Conservation (phyloP, 1,284 basidiomycete genomes). For the Ceratobasidium sp. region DNA sequence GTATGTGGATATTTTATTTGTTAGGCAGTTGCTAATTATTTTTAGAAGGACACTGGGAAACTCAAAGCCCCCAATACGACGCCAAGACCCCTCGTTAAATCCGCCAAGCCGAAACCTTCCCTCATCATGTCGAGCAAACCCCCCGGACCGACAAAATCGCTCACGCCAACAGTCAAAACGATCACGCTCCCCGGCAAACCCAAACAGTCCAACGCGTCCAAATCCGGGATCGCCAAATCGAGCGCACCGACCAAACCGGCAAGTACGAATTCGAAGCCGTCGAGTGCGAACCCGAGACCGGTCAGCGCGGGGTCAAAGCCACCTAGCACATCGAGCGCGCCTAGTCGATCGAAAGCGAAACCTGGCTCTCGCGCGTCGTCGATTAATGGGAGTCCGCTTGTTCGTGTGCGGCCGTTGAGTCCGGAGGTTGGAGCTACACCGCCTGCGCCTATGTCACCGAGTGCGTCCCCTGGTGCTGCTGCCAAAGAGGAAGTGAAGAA, state of each 20-base stretch:
- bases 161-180: conserved; percentile 31
- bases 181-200: conserved; percentile 6
- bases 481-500: too few species aligned
- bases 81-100: not conserved
- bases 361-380: conserved; percentile 25
- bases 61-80: not conserved
- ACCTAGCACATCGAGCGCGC: conserved; percentile 3
- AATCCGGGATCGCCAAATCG: not conserved
- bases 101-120: conserved; percentile 6
- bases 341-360: not conserved
- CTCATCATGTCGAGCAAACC: not conserved
- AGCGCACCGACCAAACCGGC: not conserved
- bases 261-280: not conserved
- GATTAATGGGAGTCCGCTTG: conserved; percentile 29
- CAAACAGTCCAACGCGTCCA: conserved; percentile 21
- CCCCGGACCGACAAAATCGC: conserved; percentile 13
- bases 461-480: not conserved
- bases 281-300: too few species aligned
- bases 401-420: conserved; percentile 27
- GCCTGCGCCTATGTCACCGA: conserved; percentile 31
- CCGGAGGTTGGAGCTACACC: conserved; percentile 24
- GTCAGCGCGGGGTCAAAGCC: not conserved
- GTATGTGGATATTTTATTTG: not conserved
- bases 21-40: not conserved
- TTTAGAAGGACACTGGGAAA: not conserved